Evolutionary conservation across 768 basidiomycete genomes (phyloP).

Genomic region (Tephrocybe sp.): DNA sequence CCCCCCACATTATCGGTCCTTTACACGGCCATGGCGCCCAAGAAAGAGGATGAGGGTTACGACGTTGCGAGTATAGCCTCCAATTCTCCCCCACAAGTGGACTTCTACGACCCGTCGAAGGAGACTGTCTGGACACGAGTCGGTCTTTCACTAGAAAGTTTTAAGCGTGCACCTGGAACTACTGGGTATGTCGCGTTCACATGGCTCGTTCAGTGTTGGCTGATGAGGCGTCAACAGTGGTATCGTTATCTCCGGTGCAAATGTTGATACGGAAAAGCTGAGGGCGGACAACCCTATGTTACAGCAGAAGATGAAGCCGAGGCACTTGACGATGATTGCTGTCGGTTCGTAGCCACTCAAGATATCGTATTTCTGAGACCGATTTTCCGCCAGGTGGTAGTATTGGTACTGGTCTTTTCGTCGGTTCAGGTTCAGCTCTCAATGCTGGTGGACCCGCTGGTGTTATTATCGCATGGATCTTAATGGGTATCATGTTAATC

Average conservation of each 20-base stretch:
- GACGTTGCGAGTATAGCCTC: conserved; percentile 32
- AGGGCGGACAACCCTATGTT: conserved; percentile 43
- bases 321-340: conserved; percentile 49
- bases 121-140: conserved; percentile 45
- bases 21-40: conserved; percentile 24
- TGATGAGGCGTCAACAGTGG: conserved; percentile 26
- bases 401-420: conserved; percentile 50
- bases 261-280: conserved; percentile 35
- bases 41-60: conserved; percentile 33
- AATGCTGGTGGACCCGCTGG: conserved; percentile 41
- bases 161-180: conserved; percentile 46
- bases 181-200: conserved; percentile 35
- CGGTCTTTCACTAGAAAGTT: conserved; percentile 41
- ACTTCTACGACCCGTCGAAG: conserved; percentile 49
- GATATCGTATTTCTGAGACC: neutral
- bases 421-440: conserved; percentile 43
- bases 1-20: neutral
- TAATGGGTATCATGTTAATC: conserved; percentile 48
- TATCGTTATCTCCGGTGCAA: conserved; percentile 35
- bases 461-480: conserved; percentile 43
- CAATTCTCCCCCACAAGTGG: conserved; percentile 23
- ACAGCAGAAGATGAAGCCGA: conserved; percentile 48
- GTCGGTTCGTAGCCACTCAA: conserved; percentile 33
- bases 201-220: neutral
- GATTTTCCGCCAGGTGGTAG: conserved; percentile 34